A percentile compares a stretch with the other conserved stretches of the same genome.
phyloP scores from a whole-genome alignment of 1,139 yeast species.

The Debaryomyces fabryi region DNA sequence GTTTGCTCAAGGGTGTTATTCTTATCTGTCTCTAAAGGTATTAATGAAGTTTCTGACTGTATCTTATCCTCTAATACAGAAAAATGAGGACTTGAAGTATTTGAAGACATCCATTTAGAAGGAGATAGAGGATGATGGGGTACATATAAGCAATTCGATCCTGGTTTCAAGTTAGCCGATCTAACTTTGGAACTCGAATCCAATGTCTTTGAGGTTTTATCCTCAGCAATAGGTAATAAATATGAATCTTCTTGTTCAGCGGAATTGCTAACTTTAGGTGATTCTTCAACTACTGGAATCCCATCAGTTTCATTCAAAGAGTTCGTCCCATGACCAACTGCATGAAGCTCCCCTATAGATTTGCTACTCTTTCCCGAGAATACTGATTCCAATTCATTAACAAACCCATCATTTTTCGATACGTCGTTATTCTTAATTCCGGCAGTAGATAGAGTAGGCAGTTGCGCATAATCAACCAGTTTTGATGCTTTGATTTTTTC shows the following conservation, averaged over 20 bases:
- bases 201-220: background rate
- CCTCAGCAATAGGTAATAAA: background rate
- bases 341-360: background rate
- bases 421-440: background rate
- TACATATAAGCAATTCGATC: slow-evolving; percentile 14
- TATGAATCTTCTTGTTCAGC: background rate
- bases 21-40: background rate
- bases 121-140: slow-evolving; percentile 43
- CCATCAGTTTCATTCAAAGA: background rate
- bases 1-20: background rate
- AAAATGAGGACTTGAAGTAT: slow-evolving; percentile 10
- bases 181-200: slow-evolving; percentile 10
- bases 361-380: slow-evolving; percentile 13
- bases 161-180: slow-evolving; percentile 26
- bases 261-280: background rate
- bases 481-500: slow-evolving; percentile 14
- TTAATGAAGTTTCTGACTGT: slow-evolving; percentile 22
- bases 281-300: background rate
- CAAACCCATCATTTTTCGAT: slow-evolving; percentile 12
- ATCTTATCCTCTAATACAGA: slow-evolving; percentile 15
- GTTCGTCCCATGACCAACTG: background rate
- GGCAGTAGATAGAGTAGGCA: background rate
- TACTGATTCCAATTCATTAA: slow-evolving; percentile 23
- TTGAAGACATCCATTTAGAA: background rate
- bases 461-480: background rate